Evolutionary conservation across 129 eudicot species (phyloP), one percentile per base, ranked within the genome.

Genomic region (Artemisia tridentata): DNA sequence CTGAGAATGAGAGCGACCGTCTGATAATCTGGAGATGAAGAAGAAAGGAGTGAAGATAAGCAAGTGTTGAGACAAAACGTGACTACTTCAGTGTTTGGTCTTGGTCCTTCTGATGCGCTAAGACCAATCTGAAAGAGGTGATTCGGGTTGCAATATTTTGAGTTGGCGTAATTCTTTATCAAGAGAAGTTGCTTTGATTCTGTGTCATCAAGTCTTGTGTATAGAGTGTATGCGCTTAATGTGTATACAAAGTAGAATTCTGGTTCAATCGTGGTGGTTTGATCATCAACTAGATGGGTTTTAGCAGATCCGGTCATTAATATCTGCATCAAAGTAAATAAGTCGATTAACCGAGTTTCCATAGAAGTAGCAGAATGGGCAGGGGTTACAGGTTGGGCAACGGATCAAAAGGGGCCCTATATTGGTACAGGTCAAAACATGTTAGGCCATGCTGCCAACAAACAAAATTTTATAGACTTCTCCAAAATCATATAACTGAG

Each of bases 51-150:
- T 43, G 80, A 49, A 14, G 98, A 78, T 67, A 93, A 85, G 63
- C 87, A 87, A 41, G 88, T 70, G 56, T 82, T 85, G 48, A 93
- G 74, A 53, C 95, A 87, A 69, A 83, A 89, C 23, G 86, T 80
- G 67, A 90, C 92, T 50, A 85, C 96, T 85, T 87, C 88, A 57
- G 81, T 79, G 75, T 89, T 89, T 62, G 89, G 74, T 16, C 78
- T 75, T 46, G 85, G 92, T 41, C 96, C 96, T 63, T 87, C 92
- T 69, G 90, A 83, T 55, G 95, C 83, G 52, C 77, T 75, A 3
- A 89, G 75, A 59, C 95, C 95, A n/a, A 93, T 83, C 54, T 87
- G 92, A 50, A 93, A 87, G 69, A 93, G 86, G 72, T 89, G 77
- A 72, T 76, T 80, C 3, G 95, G 88, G 75, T 82, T 84, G 85